A percentile compares a stretch with the other conserved stretches of the same genome.
Conservation (phyloP, 257 asterid genomes). For the Fraxinus cuspidata region DNA sequence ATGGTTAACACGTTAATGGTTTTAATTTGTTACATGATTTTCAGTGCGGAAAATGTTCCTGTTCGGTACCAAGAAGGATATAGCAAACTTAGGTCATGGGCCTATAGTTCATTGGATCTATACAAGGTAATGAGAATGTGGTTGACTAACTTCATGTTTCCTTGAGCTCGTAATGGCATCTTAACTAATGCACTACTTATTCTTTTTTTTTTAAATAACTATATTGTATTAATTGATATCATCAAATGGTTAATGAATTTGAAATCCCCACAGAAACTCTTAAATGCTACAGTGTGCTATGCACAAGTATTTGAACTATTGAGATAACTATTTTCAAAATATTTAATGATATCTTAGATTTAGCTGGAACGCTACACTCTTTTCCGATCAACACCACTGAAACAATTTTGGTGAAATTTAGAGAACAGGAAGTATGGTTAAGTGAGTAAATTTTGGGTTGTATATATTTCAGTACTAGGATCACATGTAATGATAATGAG, state of each 20-base stretch:
- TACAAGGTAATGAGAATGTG: slow-evolving; percentile 61
- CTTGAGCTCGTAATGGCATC: neutral
- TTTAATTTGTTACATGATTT: slow-evolving; percentile 23
- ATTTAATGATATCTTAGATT: neutral
- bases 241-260: neutral
- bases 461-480: neutral
- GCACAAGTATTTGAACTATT: neutral
- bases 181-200: neutral
- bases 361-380: neutral
- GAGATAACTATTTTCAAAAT: neutral
- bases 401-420: too few relatives aligned
- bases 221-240: neutral
- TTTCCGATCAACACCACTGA: neutral
- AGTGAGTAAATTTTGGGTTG: neutral
- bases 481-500: neutral
- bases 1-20: neutral
- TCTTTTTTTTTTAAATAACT: neutral
- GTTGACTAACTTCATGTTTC: neutral
- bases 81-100: slow-evolving; percentile 91
- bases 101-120: slow-evolving; percentile 83
- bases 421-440: neutral
- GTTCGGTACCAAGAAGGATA: slow-evolving; percentile 84
- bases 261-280: neutral
- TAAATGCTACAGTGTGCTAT: neutral
- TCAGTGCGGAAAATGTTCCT: slow-evolving; percentile 68